These are phyloP conservation scores for Capsicum pubescens DNA, from an alignment of 257 asterid species.

Conservation along the genomic window DNA sequence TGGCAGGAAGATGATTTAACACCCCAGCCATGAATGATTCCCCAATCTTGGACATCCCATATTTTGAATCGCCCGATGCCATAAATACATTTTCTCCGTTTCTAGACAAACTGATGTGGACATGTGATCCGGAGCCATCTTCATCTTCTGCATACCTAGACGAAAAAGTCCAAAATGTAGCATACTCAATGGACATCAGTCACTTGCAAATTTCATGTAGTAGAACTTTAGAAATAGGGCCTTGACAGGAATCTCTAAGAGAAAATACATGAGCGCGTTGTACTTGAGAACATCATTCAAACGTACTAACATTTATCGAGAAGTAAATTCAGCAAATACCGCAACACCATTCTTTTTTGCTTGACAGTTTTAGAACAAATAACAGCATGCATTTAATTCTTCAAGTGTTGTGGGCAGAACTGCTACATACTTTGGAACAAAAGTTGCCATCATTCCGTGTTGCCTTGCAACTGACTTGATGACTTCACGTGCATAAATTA, in stretches of 20 bases:
- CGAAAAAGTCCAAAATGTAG: slow-evolving; percentile 4
- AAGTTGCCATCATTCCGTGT: slow-evolving; percentile 84
- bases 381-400: neutral
- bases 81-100: slow-evolving; percentile 77
- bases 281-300: too few relatives aligned
- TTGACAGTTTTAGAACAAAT: neutral
- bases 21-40: slow-evolving; percentile 99
- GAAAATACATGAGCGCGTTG: too few relatives aligned
- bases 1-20: slow-evolving; percentile 83
- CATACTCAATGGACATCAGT: neutral
- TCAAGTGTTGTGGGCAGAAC: neutral
- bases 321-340: too few relatives aligned
- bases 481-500: slow-evolving; percentile 77
- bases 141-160: slow-evolving; percentile 72
- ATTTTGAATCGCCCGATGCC: slow-evolving; percentile 53
- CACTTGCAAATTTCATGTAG: neutral
- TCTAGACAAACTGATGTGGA: slow-evolving; percentile 78
- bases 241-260: too few relatives aligned
- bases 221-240: neutral
- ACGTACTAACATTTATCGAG: too few relatives aligned
- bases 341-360: too few relatives aligned
- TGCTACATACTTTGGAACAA: slow-evolving; percentile 81
- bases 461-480: slow-evolving; percentile 82
- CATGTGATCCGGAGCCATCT: slow-evolving; percentile 91
- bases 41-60: slow-evolving; percentile 80